Evolutionary conservation across 179 eudicot genomes (phyloP).

Genomic region (Kewa caespitosa): DNA sequence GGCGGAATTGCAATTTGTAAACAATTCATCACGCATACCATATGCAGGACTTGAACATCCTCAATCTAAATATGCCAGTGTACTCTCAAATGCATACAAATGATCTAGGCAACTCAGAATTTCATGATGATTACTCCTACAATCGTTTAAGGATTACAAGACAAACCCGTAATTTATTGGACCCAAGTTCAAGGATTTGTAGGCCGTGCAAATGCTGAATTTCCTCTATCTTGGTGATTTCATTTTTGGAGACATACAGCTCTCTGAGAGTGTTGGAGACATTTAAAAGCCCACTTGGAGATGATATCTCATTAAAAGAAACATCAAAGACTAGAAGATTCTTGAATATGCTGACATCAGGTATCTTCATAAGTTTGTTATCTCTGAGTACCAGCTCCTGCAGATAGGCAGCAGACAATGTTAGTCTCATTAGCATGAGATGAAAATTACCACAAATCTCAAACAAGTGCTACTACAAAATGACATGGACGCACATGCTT

Average conservation of each 20-base stretch:
- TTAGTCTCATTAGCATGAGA: constrained; percentile 1
- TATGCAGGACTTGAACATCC: neutral
- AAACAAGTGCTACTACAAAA: neutral
- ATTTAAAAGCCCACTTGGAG: constrained; percentile 69
- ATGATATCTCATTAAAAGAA: constrained; percentile 87
- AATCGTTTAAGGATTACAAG: constrained; percentile 16
- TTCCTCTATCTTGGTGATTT: constrained; percentile 89
- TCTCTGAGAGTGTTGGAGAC: constrained; percentile 75
- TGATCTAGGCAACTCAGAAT: neutral
- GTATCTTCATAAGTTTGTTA: constrained; percentile 74
- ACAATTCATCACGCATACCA: neutral
- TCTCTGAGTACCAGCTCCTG: constrained; percentile 96
- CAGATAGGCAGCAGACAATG: constrained; percentile 20
- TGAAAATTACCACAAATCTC: neutral
- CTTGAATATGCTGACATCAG: constrained; percentile 83
- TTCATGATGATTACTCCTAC: constrained; percentile 7
- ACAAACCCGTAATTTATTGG: constrained; percentile 88
- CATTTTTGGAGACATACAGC: constrained; percentile 91
- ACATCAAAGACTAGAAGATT: constrained; percentile 83
- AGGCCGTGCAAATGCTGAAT: constrained; percentile 80
- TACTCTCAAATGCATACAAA: neutral
- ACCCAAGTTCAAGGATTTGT: constrained; percentile 95
- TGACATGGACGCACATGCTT: no score
- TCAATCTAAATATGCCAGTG: neutral
- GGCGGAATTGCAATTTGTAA: neutral